Evolutionary conservation across 805 yeast species (phyloP).

Genomic region (Monosporozyma aerobia): DNA sequence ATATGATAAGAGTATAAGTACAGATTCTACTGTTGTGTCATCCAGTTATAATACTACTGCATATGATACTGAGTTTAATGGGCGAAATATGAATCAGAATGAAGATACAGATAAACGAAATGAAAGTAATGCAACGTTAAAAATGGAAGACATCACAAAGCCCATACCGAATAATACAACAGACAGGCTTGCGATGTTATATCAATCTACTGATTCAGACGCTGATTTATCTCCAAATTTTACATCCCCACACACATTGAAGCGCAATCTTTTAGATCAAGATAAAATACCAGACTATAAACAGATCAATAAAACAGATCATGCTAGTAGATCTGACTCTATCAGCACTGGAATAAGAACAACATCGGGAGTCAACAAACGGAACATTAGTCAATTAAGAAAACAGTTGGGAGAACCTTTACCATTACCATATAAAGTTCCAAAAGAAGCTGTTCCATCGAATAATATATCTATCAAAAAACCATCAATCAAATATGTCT

Average conservation of each 20-base stretch:
- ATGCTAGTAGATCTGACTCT: background rate
- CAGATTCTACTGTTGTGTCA: background rate
- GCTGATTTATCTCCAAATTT: background rate
- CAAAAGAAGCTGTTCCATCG: background rate
- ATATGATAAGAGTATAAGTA: background rate
- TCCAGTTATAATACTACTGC: background rate
- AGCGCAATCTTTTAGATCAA: background rate
- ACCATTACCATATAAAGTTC: constrained; percentile 30
- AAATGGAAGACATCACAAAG: background rate
- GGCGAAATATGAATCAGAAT: background rate
- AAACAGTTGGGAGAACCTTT: constrained; percentile 31
- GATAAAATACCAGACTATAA: background rate
- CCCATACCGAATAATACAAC: background rate
- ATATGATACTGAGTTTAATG: background rate
- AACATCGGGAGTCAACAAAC: background rate
- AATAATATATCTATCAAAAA: background rate
- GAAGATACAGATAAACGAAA: background rate
- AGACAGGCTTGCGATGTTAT: background rate
- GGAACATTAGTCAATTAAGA: constrained; percentile 3
- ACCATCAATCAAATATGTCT: background rate
- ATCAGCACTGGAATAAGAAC: background rate
- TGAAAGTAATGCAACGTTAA: background rate
- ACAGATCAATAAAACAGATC: background rate
- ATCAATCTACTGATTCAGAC: background rate
- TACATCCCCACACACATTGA: background rate